Percentiles rank a stretch among this genome's conserved stretches.
phyloP scores from a whole-genome alignment of 306 rosid species.

The Acacia confusa region DNA sequence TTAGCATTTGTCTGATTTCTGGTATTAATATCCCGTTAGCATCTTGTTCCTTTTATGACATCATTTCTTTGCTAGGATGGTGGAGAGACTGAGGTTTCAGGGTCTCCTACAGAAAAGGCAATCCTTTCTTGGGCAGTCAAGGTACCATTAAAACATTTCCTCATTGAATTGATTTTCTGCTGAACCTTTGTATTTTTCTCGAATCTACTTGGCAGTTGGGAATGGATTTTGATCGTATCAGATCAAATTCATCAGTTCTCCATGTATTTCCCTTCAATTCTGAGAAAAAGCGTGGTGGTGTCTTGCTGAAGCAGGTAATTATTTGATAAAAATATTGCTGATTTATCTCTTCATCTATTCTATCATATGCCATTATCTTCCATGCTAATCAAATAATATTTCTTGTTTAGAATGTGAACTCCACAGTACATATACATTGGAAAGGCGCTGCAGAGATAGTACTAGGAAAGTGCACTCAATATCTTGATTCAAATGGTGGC shows the following conservation, averaged over 20 bases:
- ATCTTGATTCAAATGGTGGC: conserved; percentile 72
- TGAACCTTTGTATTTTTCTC: conserved; percentile 22
- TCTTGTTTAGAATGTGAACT: conserved; percentile 51
- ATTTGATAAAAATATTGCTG: conserved; percentile 29
- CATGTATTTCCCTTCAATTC: conserved; percentile 96
- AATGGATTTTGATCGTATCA: conserved; percentile 72
- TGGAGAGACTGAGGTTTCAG: conserved; percentile 66
- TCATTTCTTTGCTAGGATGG: conserved; percentile 61
- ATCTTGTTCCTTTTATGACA: conserved; percentile 23
- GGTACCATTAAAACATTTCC: conserved; percentile 41
- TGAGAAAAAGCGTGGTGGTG: conserved; percentile 97
- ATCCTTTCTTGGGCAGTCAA: conserved; percentile 88
- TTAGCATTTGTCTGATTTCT: conserved; percentile 15
- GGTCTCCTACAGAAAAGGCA: conserved; percentile 99
- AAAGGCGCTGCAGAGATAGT: conserved; percentile 98
- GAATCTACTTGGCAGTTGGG: conserved; percentile 65
- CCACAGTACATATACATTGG: conserved; percentile 86
- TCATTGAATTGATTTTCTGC: conserved; percentile 22
- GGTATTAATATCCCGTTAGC: conserved; percentile 11
- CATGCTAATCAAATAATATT: conserved; percentile 19
- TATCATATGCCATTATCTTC: conserved; percentile 10
- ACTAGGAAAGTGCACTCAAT: conserved; percentile 62
- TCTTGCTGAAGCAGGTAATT: conserved; percentile 78
- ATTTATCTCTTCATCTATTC: conserved; percentile 29
- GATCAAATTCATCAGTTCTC: conserved; percentile 66